Evolutionary conservation across 768 basidiomycete species (phyloP), one percentile per base, ranked within the genome.

Genomic region (Amanita rimosa): DNA sequence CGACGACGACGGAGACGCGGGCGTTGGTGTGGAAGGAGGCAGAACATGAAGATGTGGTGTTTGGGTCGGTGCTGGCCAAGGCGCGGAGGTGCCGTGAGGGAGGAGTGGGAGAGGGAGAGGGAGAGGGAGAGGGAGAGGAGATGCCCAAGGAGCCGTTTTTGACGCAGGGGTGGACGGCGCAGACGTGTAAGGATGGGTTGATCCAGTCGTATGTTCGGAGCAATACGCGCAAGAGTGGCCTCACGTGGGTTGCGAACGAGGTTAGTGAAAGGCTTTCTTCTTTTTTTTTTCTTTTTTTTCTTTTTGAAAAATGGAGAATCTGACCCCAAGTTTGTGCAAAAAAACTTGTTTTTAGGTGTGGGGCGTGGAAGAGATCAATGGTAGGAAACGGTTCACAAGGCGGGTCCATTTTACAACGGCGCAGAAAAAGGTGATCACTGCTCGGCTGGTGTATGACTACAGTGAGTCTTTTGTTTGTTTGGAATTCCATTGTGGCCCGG

Each of bases 371-470:
- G 67, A 68, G 3, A 64, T 81, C 54, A 64, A 81, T 11, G 78
- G 69, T 22, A 75, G 77, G 57, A 74, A 79, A 55, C 67, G 80
- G 51, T 79, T 85, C 55, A 67, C 71, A 3, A 70, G 83, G 48
- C 78, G 74, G 54, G 63, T 84, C 52, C 70, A 73, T 52, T 86
- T 86, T 61, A 77, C n/a, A n/a, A n/a, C 73, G 4, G 82, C 82
- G 3, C 57, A 67, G 27, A 76, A 67, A 8, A 73, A 81, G 54
- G 74, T 76, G 31, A 76, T 85, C 43, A 66, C 75, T 49, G 66
- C 69, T 8, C 73, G 69, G 36, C 59, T 86, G 33, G 68, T 82
- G 16, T 88, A 85, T 52, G 81, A 86, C 57, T 85, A 85, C 53
- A 49, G 83, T 85, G 46, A 62, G 82, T 64, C n/a, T n/a, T n/a